phyloP scores from a whole-genome alignment of 2,329 filamentous ascomycete genomes.

The Lithohypha guttulata region DNA sequence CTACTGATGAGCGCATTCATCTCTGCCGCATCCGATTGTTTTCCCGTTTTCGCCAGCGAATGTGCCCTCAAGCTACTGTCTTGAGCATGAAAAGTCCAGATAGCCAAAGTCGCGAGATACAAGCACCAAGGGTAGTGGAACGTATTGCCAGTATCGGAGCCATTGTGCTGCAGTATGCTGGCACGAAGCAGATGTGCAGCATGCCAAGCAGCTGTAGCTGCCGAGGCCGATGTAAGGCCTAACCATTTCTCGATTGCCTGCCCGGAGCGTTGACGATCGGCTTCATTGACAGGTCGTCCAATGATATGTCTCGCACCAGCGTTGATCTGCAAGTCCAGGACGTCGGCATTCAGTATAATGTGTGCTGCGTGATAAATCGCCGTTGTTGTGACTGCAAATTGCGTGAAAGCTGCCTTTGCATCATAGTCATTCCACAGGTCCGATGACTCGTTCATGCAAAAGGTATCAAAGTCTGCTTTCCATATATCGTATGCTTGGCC shows the following conservation, averaged over 20 bases:
- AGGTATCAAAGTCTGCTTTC: constrained; percentile 48
- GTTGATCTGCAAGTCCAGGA: constrained; percentile 52
- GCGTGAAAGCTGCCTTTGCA: constrained; percentile 31
- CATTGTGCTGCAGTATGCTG: constrained; percentile 39
- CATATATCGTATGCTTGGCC: constrained; percentile 45
- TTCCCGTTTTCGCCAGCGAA: constrained; percentile 28
- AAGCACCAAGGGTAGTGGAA: constrained; percentile 55
- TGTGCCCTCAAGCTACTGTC: constrained; percentile 45
- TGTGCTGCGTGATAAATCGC: constrained; percentile 50
- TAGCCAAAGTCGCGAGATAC: constrained; percentile 48
- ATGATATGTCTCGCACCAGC: constrained; percentile 51
- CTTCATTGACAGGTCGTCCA: constrained; percentile 41
- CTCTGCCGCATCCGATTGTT: constrained; percentile 16
- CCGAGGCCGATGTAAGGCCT: constrained; percentile 22
- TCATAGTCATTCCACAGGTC: constrained; percentile 24
- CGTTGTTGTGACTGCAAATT: constrained; percentile 41
- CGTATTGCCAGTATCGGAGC: constrained; percentile 42
- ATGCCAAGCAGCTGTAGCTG: constrained; percentile 42
- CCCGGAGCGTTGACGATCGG: constrained; percentile 42
- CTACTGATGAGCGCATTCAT: constrained; percentile 27
- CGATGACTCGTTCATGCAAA: constrained; percentile 34
- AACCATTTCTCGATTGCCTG: constrained; percentile 44
- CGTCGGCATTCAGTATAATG: constrained; percentile 46
- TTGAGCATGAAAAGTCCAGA: constrained; percentile 44
- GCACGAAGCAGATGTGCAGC: constrained; percentile 44